Conservation (phyloP, 371 early-diverging fungal genomes). For the Cokeromyces recurvatus region DNA sequence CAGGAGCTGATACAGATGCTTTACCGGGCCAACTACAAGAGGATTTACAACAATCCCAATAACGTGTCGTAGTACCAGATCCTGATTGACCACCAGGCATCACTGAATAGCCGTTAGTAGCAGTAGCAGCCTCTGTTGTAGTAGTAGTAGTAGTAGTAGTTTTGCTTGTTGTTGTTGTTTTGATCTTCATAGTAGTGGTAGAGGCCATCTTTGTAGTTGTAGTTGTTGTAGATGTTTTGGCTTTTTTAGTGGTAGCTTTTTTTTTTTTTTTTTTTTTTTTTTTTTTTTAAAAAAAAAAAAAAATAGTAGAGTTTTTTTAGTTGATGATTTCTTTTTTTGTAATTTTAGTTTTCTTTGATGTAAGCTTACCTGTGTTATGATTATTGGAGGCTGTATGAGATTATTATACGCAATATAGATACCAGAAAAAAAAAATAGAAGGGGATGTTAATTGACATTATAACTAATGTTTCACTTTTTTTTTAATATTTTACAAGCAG, state of each 20-base stretch:
- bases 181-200: not conserved
- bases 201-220: constrained; percentile 1
- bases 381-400: too few species aligned
- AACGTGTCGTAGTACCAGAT: constrained; percentile 33
- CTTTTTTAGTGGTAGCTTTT: constrained; percentile 7
- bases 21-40: constrained; percentile 42
- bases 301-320: constrained; percentile 4
- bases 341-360: too few species aligned
- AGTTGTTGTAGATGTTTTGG: constrained; percentile 1
- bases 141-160: constrained; percentile 9
- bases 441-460: too few species aligned
- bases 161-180: constrained; percentile 6
- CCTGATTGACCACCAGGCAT: constrained; percentile 26
- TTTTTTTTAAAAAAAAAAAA: too few species aligned
- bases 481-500: constrained; percentile 1
- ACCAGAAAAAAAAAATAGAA: too few species aligned
- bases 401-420: too few species aligned
- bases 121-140: not conserved
- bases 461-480: not conserved
- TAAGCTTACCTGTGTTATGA: too few species aligned
- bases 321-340: not conserved
- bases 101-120: constrained; percentile 9
- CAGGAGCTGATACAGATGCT: constrained; percentile 25
- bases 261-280: not conserved
- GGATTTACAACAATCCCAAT: constrained; percentile 51